Evolutionary conservation across 768 basidiomycete genomes (phyloP), one percentile per base, ranked within the genome.

Genomic region (Steccherinum ochraceum): DNA sequence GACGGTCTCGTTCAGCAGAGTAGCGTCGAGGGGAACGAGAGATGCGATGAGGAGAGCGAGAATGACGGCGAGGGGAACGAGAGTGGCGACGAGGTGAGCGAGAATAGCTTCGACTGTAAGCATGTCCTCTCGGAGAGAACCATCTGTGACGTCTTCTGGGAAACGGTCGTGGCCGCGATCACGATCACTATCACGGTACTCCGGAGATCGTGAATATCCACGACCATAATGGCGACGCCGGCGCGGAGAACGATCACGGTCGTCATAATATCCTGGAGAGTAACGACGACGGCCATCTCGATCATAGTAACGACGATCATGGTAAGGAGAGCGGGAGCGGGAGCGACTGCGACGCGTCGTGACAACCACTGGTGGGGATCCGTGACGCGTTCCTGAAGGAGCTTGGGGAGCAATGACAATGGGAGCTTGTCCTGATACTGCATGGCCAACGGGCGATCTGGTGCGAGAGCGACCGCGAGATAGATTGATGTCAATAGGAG

Each of bases 271-370:
- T 35, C 30, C 30, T 7, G 30, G 30, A 7, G 30, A 35, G 16
- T 16, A 16, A 35, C 30, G 30, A 35, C 30, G 30, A 35, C 30
- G 30, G 30, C 30, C 30, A 16, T 35, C 7, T 35, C 30, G 30
- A 7, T 16, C 25, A 12, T 13, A 18, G 16, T 41, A 11, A 25
- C 41, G 25, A 30, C 43, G 43, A 27, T 51, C 44, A 26, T 18
- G 18, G n/a, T 52, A 30, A 20, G 67, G 60, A 20, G 56, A 56
- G 24, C 51, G 25, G 30, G 57, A 41, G 43, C 60, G 61, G 49
- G 66, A 62, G 19, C 60, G 61, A 27, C 53, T 49, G 46, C 56
- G 49, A 50, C 48, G 20, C 40, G 45, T 35, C 50, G 30, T 35
- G 7, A 35, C 30, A 7, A 35, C 30, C 30, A 35, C 30, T 7